A percentile compares a stretch with the other conserved stretches of the same genome.
These are phyloP conservation scores for Coemansia sp. DNA, from an alignment of 192 early-diverging fungal genomes.

Conservation along the genomic window DNA sequence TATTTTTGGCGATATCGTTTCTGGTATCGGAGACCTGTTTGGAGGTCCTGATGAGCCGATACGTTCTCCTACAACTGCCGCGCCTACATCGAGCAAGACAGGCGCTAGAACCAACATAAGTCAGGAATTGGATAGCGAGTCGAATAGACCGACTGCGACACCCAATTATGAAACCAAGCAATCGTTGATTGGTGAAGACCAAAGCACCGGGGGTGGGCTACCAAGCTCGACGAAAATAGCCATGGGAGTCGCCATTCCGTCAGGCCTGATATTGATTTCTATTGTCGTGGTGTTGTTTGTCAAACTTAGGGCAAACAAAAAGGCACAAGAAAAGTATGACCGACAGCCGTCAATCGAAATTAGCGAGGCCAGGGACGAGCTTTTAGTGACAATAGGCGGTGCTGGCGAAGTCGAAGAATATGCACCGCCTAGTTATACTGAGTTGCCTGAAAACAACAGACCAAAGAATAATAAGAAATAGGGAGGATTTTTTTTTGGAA, in stretches of 20 bases:
- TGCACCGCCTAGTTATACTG: not conserved
- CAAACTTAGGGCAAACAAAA: not conserved
- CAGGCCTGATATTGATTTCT: not conserved
- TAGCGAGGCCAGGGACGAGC: slow-evolving; percentile 3
- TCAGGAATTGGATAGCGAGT: not conserved
- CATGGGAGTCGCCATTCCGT: slow-evolving; percentile 9
- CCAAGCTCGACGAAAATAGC: slow-evolving; percentile 13
- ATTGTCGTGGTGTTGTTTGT: not conserved
- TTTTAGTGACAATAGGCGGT: slow-evolving; percentile 8
- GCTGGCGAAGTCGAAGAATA: slow-evolving; percentile 6
- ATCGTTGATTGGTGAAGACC: not conserved
- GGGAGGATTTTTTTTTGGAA: not conserved
- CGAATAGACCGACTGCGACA: not conserved
- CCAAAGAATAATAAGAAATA: not conserved
- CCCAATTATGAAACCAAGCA: not conserved
- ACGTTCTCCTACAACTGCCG: not conserved
- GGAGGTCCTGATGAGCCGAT: not conserved
- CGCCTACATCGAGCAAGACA: not conserved
- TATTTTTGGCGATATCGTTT: not conserved
- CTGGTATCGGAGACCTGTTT: not conserved
- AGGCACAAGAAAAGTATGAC: not conserved
- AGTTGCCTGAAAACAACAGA: slow-evolving; percentile 11
- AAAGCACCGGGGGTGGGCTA: not conserved
- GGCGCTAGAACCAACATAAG: not conserved
- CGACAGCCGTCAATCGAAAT: not conserved